Evolutionary conservation across 106 monocot species (phyloP).

Genomic region (Chionographis japonica): DNA sequence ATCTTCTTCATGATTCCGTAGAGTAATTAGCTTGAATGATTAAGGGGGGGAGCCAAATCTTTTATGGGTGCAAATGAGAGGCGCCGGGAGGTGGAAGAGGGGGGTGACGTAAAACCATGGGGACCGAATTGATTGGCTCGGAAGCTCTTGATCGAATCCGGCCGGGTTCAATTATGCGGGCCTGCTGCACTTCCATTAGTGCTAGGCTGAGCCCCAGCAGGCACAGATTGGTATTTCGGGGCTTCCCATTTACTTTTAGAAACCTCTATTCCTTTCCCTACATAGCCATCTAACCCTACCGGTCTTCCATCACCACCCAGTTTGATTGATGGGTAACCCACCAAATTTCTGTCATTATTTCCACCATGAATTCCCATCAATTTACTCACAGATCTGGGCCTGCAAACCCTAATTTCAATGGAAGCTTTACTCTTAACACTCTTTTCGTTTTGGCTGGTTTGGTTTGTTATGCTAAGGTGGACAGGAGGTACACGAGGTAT

Average conservation of each 20-base stretch:
- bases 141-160: constrained; percentile 3
- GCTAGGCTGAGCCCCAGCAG: neutral
- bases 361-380: neutral
- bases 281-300: constrained; percentile 4
- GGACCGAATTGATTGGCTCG: neutral
- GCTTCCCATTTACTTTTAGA: constrained; percentile 15
- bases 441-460: neutral
- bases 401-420: neutral
- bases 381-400: neutral
- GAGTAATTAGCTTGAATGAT: neutral
- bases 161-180: constrained; percentile 1
- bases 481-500: constrained; percentile 36
- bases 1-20: neutral
- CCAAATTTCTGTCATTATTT: neutral
- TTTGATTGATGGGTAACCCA: neutral
- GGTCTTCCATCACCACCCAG: neutral
- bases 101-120: neutral
- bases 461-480: constrained; percentile 19
- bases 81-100: neutral
- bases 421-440: neutral
- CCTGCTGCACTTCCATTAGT: neutral
- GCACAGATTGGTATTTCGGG: constrained; percentile 17
- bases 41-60: neutral
- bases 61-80: neutral
- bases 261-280: constrained; percentile 10